phyloP scores from a whole-genome alignment of 2,329 filamentous ascomycete species.

The Epichloe typhina region DNA sequence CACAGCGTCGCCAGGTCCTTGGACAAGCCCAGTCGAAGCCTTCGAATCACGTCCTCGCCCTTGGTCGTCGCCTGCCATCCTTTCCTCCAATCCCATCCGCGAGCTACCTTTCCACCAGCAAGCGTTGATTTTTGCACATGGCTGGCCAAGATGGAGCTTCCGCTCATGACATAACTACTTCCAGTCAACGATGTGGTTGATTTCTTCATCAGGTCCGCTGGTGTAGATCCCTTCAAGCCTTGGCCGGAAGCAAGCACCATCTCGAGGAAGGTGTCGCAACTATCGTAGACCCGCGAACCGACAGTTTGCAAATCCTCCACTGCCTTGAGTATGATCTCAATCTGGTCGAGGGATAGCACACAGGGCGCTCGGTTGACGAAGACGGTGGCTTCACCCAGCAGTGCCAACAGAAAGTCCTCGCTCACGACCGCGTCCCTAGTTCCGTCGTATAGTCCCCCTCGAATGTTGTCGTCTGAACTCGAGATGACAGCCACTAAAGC shows the following conservation, averaged over 20 bases:
- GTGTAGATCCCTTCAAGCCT: conserved; percentile 47
- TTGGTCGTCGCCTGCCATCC: conserved; percentile 57
- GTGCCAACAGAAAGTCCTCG: conserved; percentile 70
- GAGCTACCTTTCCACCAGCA: conserved; percentile 38
- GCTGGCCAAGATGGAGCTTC: conserved; percentile 56
- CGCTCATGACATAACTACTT: conserved; percentile 56
- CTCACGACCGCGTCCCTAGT: conserved; percentile 71
- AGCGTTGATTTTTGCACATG: conserved; percentile 47
- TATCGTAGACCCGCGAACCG: conserved; percentile 53
- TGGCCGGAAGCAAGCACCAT: conserved; percentile 61
- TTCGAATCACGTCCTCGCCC: conserved; percentile 57
- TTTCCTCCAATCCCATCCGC: conserved; percentile 67
- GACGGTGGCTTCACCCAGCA: conserved; percentile 72
- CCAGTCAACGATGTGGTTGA: conserved; percentile 43
- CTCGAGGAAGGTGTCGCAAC: conserved; percentile 66
- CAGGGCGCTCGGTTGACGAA: conserved; percentile 49
- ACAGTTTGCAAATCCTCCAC: conserved; percentile 72
- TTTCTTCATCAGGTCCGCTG: conserved; percentile 49
- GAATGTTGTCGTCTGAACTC: conserved; percentile 80
- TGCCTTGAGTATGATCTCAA: conserved; percentile 62
- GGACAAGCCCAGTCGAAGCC: conserved; percentile 60
- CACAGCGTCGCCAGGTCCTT: conserved; percentile 60
- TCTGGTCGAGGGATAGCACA: conserved; percentile 56
- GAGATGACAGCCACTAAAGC: conserved; percentile 73
- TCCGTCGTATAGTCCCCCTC: conserved; percentile 77